phyloP scores from a whole-genome alignment of 1,284 basidiomycete species.

The Chalciporus sp. region DNA sequence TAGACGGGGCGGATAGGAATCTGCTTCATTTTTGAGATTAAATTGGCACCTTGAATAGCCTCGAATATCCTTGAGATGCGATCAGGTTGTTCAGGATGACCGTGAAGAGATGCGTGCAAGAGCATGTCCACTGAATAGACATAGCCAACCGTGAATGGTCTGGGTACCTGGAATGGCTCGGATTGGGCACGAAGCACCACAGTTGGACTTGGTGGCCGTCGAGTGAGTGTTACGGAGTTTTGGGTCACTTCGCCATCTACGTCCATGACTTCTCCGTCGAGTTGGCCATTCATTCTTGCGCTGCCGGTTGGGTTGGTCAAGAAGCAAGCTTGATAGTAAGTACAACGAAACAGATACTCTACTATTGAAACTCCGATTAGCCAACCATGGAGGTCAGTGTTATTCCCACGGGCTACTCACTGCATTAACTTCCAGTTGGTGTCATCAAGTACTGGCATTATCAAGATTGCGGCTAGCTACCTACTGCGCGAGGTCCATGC shows the following conservation, averaged over 20 bases:
- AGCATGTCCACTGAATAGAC: constrained; percentile 91
- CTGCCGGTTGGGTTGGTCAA: constrained; percentile 2
- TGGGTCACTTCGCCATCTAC: constrained; percentile 26
- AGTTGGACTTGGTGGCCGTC: constrained; percentile 20
- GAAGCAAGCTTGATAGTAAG: no score
- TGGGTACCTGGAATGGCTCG: constrained; percentile 25
- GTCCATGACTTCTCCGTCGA: constrained; percentile 28
- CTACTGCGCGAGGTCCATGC: no score
- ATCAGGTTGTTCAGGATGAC: constrained; percentile 88
- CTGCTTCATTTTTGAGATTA: constrained; percentile 75
- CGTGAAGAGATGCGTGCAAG: constrained; percentile 67
- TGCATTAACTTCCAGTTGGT: no score
- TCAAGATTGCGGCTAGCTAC: no score
- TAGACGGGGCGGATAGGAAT: constrained; percentile 77
- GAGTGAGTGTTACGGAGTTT: constrained; percentile 1
- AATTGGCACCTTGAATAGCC: constrained; percentile 61
- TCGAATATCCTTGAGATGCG: constrained; percentile 84
- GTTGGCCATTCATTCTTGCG: constrained; percentile 20
- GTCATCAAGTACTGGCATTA: no score
- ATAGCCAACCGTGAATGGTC: constrained; percentile 62
- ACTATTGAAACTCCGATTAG: no score
- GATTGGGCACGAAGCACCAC: constrained; percentile 32
- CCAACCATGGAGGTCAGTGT: no score
- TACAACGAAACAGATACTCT: no score
- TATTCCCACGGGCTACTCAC: no score